phyloP scores from a whole-genome alignment of 345 rosid species.

The Salix koriyanagi region DNA sequence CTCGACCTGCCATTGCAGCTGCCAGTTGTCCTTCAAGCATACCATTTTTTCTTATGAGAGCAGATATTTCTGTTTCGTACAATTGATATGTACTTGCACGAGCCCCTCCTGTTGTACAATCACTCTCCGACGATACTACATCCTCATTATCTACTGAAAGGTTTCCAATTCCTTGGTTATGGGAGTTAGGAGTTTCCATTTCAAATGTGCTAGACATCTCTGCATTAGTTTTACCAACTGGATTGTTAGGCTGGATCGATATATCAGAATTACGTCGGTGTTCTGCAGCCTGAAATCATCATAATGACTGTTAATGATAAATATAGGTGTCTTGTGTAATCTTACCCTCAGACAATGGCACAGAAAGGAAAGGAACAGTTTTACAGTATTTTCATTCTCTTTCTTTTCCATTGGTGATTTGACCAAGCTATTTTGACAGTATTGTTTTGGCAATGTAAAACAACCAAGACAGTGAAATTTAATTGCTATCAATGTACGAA shows the following conservation, averaged over 20 bases:
- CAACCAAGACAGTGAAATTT: not conserved
- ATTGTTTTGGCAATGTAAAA: not conserved
- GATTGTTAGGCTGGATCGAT: constrained; percentile 16
- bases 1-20: constrained; percentile 60
- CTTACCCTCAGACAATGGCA: not conserved
- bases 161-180: constrained; percentile 35
- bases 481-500: not conserved
- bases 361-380: not conserved
- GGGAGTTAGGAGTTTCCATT: constrained; percentile 37
- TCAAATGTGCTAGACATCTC: constrained; percentile 45
- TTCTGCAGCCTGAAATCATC: constrained; percentile 50
- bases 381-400: not conserved
- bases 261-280: constrained; percentile 32
- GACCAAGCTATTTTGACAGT: not conserved
- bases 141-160: constrained; percentile 42
- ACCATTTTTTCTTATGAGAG: constrained; percentile 68
- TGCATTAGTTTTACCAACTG: constrained; percentile 44
- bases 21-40: constrained; percentile 72
- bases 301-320: constrained; percentile 1
- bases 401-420: not conserved
- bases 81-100: constrained; percentile 61
- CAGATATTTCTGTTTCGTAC: constrained; percentile 69
- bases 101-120: constrained; percentile 39
- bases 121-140: constrained; percentile 42
- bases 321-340: not conserved